Conservation (phyloP, 2,329 filamentous ascomycete genomes). For the Sclerotinia spermophila region DNA sequence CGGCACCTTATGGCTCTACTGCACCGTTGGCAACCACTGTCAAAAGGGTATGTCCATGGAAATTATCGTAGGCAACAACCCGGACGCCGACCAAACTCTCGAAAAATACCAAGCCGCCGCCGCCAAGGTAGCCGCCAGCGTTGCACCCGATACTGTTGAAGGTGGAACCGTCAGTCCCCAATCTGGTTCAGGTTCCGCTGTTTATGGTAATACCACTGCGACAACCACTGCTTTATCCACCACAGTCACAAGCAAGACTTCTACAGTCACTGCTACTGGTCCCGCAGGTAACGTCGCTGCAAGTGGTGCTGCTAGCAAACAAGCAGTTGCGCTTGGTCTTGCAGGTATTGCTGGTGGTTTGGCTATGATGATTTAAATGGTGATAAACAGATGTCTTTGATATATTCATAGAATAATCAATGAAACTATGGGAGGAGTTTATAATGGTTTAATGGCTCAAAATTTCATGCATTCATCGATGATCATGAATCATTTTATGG, state of each 20-base stretch:
- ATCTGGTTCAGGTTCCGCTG: not conserved
- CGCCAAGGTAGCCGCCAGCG: not conserved
- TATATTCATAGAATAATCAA: not conserved
- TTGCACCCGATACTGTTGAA: not conserved
- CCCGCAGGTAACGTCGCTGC: conserved; percentile 17
- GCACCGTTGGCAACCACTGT: conserved; percentile 70
- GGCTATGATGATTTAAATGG: conserved; percentile 25
- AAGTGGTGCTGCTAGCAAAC: conserved; percentile 16
- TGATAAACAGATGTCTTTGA: not conserved
- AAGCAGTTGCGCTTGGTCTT: conserved; percentile 20
- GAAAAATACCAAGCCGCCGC: conserved; percentile 1
- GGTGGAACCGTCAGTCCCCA: not conserved
- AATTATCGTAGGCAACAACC: conserved; percentile 41
- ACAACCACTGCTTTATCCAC: no score
- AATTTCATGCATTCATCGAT: not conserved
- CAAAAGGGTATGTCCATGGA: conserved; percentile 43
- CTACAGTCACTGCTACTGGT: conserved; percentile 13
- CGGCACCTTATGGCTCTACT: conserved; percentile 76
- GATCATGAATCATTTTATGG: not conserved
- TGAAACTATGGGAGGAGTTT: not conserved
- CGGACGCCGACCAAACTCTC: not conserved
- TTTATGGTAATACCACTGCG: not conserved
- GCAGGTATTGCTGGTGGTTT: conserved; percentile 25
- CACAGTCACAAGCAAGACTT: not conserved
- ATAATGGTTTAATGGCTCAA: not conserved